Conservation (phyloP, 1,284 basidiomycete species). For the Ganoderma sinense region DNA sequence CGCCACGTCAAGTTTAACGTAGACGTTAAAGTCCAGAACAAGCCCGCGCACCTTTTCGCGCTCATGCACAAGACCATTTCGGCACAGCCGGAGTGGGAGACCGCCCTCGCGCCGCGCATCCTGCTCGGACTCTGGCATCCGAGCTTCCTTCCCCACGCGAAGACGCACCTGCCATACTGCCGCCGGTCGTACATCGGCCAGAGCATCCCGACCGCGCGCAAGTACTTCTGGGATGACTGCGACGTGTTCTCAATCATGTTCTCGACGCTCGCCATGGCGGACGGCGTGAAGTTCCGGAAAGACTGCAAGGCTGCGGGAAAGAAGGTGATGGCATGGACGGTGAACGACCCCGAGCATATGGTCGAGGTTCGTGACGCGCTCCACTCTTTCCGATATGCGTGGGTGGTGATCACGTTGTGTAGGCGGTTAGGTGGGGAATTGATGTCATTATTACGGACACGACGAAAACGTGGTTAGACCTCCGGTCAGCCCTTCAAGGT, state of each 20-base stretch:
- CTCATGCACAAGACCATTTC: slow-evolving; percentile 85
- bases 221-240: slow-evolving; percentile 93
- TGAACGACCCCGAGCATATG: slow-evolving; percentile 93
- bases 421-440: slow-evolving; percentile 94
- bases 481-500: slow-evolving; percentile 76
- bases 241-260: slow-evolving; percentile 92
- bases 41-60: slow-evolving; percentile 87
- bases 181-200: slow-evolving; percentile 88
- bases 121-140: slow-evolving; percentile 96
- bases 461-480: slow-evolving; percentile 79
- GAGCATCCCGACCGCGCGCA: slow-evolving; percentile 73
- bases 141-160: slow-evolving; percentile 84
- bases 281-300: slow-evolving; percentile 80
- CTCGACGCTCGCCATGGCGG: slow-evolving; percentile 72
- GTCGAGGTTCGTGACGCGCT: slow-evolving; percentile 73
- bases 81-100: slow-evolving; percentile 80
- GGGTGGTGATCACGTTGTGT: not conserved
- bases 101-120: slow-evolving; percentile 85
- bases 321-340: slow-evolving; percentile 95
- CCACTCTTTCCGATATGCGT: not conserved
- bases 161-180: slow-evolving; percentile 81
- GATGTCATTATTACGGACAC: slow-evolving; percentile 91
- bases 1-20: slow-evolving; percentile 89
- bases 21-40: slow-evolving; percentile 94
- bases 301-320: slow-evolving; percentile 88